Base-by-base conservation (phyloP, 2,329 filamentous ascomycete genomes). In the Xylaria digitata region DNA sequence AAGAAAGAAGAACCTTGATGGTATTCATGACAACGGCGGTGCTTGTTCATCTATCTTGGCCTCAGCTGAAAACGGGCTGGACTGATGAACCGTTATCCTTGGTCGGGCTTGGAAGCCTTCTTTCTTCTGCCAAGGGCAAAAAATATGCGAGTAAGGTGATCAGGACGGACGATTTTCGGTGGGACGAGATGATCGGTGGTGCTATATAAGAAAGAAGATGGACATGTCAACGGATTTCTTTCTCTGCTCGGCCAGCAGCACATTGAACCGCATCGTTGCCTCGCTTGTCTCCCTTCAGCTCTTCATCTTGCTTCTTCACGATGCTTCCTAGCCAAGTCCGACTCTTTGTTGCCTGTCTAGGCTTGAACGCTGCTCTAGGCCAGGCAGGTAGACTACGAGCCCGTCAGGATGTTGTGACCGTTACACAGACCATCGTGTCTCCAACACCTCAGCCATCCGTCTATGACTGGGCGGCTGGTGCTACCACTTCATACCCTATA, bases 1-100 rank as follows among this genome's bases (percentile, higher is more conserved):
- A 37, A 6, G 7, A 32, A 45, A 45, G 40, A 32, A 45, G 54
- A 57, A 57, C 54, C 54, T 57, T 57, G 54, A 45, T 57, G 54
- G 53, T n/a, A 53, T 43, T 43, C 30, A 42, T 4, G n/a, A 56
- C 9, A 43, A 43, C 26, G 19, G 11, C 11, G 19, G 19, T 56
- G 34, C 53, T 43, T 45, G 21, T 30, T 43, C 5, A 17, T 19
- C 6, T 11, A 30, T 57, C 45, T 57, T 34, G 40, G 26, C 54
- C 17, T n/a, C 2, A 5, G 23, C 40, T 57, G 15, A 32, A 45
- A 57, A 45, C 11, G 40, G 54, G 23, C 40, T 57, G 54, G 17
- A 21, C 21, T 45, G 15, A 34, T 30, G 42, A 42, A 45, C 37
- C 40, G 23, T 32, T 26, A 23, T 30, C 23, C 54, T 57, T 57